These are phyloP conservation scores for Zangia roseola DNA, from an alignment of 768 basidiomycete species.

Conservation along the genomic window DNA sequence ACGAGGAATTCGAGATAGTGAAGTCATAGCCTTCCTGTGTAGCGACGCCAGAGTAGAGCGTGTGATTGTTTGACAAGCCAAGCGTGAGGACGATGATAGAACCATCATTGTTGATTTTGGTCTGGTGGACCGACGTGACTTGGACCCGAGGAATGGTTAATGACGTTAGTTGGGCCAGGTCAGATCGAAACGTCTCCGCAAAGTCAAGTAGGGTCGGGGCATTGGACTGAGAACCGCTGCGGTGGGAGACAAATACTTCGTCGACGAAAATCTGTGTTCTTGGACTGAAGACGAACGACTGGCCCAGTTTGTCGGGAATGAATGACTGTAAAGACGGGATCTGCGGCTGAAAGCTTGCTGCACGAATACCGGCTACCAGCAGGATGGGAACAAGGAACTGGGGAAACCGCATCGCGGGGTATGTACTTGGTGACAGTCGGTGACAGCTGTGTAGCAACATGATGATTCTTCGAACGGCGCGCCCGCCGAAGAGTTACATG, in stretches of 20 bases:
- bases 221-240: slow-evolving; percentile 8
- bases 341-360: slow-evolving; percentile 25
- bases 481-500: too few species aligned
- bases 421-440: too few species aligned
- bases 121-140: slow-evolving; percentile 11
- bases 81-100: slow-evolving; percentile 35
- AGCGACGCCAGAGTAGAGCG: slow-evolving; percentile 35
- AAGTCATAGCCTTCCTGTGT: slow-evolving; percentile 43
- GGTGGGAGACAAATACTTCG: slow-evolving; percentile 16
- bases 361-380: neutral
- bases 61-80: slow-evolving; percentile 23
- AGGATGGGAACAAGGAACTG: neutral
- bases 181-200: slow-evolving; percentile 37
- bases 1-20: slow-evolving; percentile 26
- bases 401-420: slow-evolving; percentile 1
- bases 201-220: slow-evolving; percentile 35
- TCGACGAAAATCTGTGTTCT: slow-evolving; percentile 39
- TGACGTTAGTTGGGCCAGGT: slow-evolving; percentile 33
- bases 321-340: slow-evolving; percentile 40
- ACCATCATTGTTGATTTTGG: neutral
- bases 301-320: slow-evolving; percentile 14
- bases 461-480: too few species aligned
- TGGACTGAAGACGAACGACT: slow-evolving; percentile 30
- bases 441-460: too few species aligned
- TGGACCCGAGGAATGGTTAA: slow-evolving; percentile 26